Evolutionary conservation across 2,329 filamentous ascomycete genomes (phyloP), one percentile per base, ranked within the genome.

Genomic region (Exophiala oligosperma): DNA sequence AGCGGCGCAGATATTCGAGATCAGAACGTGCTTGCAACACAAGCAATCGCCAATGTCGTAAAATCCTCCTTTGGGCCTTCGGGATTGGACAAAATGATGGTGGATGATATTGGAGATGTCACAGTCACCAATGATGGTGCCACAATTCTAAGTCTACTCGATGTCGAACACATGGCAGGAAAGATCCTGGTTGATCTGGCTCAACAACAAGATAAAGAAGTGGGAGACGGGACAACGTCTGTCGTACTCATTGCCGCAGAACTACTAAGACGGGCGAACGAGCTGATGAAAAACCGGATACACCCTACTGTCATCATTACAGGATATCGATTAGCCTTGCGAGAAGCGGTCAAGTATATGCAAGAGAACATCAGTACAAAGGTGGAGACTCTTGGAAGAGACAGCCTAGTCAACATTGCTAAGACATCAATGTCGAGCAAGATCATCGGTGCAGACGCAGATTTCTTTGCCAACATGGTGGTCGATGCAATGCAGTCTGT

Each of bases 351-450:
- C 73, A 95, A 96, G 79, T 99, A 97, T 79, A 95, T 99, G 88
- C 93, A 91, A 78, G 94, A 99, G 77, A 96, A 97, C 75, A 89
- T 99, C 75, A 93, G 91, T 81, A 91, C 91, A 70, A 96, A 95
- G 79, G 93, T 97, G 57, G 93, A 97, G 71, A 86, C 88, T 60
- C 84, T 99, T 54, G 92, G 92, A 60, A 87, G 90, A 61, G 94
- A 97, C 63, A 94, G 91, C 60, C 84, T 99, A 67, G 76, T 97
- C 71, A 97, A 86, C 78, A 97, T 99, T 73, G 94, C 94, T 63
- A 97, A 93, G 81, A 99, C 94, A 21, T 97, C 92, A 71, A 99
- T 99, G 93, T 97, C 92, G 53, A 96, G 91, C 82, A 99, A 99
- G 81, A 95, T 99, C 71, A 97, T 99, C 73, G 94, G 94, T 57